Conservation (phyloP, 225 moss, liverwort and hornwort genomes). For the Marchantia paleacea region DNA sequence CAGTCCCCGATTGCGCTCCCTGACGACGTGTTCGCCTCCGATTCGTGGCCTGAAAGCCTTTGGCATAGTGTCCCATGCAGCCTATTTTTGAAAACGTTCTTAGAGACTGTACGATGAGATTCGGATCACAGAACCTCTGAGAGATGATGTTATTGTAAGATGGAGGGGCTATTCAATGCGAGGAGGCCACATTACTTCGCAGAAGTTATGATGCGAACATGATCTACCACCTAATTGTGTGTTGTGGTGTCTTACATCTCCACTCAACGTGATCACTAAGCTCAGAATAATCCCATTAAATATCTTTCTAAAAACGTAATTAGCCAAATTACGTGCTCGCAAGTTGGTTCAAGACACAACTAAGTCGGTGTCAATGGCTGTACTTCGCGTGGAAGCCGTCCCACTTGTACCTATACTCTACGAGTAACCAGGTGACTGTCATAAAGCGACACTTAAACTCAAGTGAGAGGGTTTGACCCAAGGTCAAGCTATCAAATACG, state of each 20-base stretch:
- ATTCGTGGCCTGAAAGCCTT: neutral
- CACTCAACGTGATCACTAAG: neutral
- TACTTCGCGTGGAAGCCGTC: neutral
- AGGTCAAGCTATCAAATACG: neutral
- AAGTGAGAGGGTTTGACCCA: neutral
- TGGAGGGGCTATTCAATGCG: neutral
- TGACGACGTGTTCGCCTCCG: neutral
- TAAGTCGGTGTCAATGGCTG: neutral
- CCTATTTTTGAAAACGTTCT: neutral
- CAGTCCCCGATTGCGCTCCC: neutral
- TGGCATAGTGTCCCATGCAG: neutral
- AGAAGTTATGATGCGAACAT: neutral
- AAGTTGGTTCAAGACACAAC: neutral
- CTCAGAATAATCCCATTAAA: neutral
- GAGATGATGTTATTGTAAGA: neutral
- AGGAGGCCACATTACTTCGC: neutral
- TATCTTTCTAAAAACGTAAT: neutral
- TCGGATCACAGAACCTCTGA: neutral
- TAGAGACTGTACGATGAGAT: neutral
- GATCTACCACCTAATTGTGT: neutral
- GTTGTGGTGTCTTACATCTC: neutral
- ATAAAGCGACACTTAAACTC: neutral
- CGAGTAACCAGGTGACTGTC: neutral
- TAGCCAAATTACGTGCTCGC: neutral
- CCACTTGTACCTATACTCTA: neutral